phyloP scores from a whole-genome alignment of 192 early-diverging fungal genomes.

The Coemansia sp. region DNA sequence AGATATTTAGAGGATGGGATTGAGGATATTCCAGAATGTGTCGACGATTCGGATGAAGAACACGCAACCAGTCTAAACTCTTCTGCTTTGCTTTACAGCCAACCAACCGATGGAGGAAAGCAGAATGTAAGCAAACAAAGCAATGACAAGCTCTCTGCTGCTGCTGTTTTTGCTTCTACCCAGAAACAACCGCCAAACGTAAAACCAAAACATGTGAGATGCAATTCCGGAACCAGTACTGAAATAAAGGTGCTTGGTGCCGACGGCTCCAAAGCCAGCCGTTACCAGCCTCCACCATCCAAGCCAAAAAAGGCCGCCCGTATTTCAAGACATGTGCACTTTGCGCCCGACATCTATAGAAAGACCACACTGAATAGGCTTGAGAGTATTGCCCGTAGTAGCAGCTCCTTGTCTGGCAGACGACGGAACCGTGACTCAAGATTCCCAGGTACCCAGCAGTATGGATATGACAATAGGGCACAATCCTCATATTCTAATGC shows the following conservation, averaged over 20 bases:
- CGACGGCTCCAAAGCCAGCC: neutral
- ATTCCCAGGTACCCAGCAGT: neutral
- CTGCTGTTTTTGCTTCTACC: neutral
- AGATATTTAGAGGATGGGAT: conserved; percentile 33
- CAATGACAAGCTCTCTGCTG: neutral
- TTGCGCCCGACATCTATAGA: conserved; percentile 17
- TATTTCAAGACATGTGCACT: conserved; percentile 28
- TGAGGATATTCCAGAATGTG: conserved; percentile 12
- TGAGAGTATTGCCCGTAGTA: conserved; percentile 15
- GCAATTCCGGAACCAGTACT: neutral
- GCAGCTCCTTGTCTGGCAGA: too few species aligned
- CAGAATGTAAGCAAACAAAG: neutral
- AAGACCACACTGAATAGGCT: conserved; percentile 26
- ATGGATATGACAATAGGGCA: neutral
- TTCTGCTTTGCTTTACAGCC: neutral
- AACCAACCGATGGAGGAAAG: neutral
- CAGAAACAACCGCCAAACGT: neutral
- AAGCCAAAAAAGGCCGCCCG: neutral
- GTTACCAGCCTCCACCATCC: neutral
- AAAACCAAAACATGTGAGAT: neutral
- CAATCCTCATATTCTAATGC: too few species aligned
- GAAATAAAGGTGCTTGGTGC: neutral
- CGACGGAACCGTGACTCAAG: neutral
- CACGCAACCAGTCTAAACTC: neutral
- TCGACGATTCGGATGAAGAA: conserved; percentile 7